Evolutionary conservation across 148 eudicot species (phyloP).

Genomic region (Rhododendron williamsianum): DNA sequence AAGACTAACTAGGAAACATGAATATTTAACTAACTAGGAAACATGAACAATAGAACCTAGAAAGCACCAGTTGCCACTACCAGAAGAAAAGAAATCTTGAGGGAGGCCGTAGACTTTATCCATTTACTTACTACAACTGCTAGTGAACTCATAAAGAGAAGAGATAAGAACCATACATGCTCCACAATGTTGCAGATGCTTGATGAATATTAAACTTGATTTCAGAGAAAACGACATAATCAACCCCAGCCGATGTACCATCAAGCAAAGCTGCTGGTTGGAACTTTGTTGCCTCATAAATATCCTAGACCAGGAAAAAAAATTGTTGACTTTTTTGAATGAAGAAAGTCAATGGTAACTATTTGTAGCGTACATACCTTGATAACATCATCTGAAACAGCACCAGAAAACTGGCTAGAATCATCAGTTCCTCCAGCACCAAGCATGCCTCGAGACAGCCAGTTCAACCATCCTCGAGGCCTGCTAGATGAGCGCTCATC

Average conservation of each 20-base stretch:
- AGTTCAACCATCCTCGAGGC: constrained; percentile 93
- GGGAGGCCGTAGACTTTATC: background rate
- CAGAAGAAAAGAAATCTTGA: background rate
- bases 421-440: constrained; percentile 99
- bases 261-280: constrained; percentile 42
- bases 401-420: constrained; percentile 93
- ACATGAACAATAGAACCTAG: no score
- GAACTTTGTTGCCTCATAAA: constrained; percentile 92
- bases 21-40: no score
- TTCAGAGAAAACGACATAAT: constrained; percentile 42
- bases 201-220: constrained; percentile 45
- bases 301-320: constrained; percentile 53
- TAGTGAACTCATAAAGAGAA: background rate
- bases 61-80: background rate
- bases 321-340: background rate
- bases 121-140: background rate
- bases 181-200: constrained; percentile 52
- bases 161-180: constrained; percentile 37
- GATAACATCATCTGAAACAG: constrained; percentile 89
- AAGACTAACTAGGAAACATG: no score
- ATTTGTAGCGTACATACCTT: constrained; percentile 42
- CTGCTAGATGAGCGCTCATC: constrained; percentile 53
- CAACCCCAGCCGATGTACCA: constrained; percentile 32
- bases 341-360: background rate
- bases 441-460: constrained; percentile 96